phyloP scores from a whole-genome alignment of 768 basidiomycete genomes.

The Xerocomellus intermedius region DNA sequence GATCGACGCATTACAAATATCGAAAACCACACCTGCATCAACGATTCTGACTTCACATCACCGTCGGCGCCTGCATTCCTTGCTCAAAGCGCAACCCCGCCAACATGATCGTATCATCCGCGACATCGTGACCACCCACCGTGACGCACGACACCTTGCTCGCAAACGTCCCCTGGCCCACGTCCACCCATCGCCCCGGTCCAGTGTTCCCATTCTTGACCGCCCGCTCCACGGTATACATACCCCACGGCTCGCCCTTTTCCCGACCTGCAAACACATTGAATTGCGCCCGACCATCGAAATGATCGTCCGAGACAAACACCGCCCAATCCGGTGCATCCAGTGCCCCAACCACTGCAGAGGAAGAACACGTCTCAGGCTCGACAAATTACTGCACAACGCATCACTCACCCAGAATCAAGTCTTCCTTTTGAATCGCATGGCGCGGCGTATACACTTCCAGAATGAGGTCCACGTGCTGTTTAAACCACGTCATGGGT shows the following conservation, averaged over 20 bases:
- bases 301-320: constrained; percentile 72
- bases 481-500: constrained; percentile 72
- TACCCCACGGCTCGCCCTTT: constrained; percentile 68
- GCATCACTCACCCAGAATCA: constrained; percentile 42
- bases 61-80: constrained; percentile 57
- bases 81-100: constrained; percentile 66
- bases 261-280: constrained; percentile 57
- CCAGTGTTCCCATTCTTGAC: constrained; percentile 41
- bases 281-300: constrained; percentile 65
- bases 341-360: constrained; percentile 64
- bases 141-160: constrained; percentile 50
- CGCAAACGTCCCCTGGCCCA: constrained; percentile 37
- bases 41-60: constrained; percentile 28
- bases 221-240: constrained; percentile 59
- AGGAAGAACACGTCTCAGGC: neutral
- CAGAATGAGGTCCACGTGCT: constrained; percentile 64
- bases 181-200: constrained; percentile 47
- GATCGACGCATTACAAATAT: neutral
- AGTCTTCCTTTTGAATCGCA: constrained; percentile 55
- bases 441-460: constrained; percentile 46
- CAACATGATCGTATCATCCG: constrained; percentile 55
- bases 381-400: neutral
- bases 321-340: constrained; percentile 70
- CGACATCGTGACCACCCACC: constrained; percentile 26
- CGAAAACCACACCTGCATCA: neutral